Conservation (phyloP, 176 grass and related monocot genomes). For the Oryza glaberrima region DNA sequence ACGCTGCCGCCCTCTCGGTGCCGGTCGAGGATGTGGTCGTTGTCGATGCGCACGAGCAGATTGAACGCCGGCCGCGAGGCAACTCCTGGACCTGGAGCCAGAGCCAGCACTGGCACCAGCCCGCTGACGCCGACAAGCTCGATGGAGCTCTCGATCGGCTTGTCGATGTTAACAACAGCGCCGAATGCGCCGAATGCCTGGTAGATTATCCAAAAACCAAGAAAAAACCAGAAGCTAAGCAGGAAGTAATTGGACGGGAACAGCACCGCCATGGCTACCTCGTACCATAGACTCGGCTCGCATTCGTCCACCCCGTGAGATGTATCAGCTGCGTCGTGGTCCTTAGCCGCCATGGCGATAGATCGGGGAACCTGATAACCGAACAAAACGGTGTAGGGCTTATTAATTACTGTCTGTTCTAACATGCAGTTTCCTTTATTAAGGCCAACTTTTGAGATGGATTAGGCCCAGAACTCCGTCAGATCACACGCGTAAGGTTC, state of each 20-base stretch:
- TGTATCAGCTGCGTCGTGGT: neutral
- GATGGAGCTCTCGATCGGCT: constrained; percentile 24
- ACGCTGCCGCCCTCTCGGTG: constrained; percentile 11
- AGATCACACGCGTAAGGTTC: too few relatives aligned
- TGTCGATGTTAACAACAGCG: neutral
- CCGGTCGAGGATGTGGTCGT: constrained; percentile 5
- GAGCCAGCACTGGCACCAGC: neutral
- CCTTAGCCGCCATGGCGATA: neutral
- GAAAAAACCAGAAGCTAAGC: neutral
- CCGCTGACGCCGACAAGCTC: constrained; percentile 30
- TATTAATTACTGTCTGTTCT: too few relatives aligned
- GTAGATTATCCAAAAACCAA: neutral
- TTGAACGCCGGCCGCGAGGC: constrained; percentile 25
- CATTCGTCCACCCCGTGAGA: neutral
- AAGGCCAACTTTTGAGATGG: too few relatives aligned
- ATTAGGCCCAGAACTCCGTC: too few relatives aligned
- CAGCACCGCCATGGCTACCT: neutral
- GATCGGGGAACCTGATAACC: neutral
- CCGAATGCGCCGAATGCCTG: too few relatives aligned
- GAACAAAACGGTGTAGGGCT: too few relatives aligned
- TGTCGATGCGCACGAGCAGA: constrained; percentile 29
- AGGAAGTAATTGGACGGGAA: neutral
- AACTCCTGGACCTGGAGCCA: neutral
- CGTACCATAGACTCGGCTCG: neutral
- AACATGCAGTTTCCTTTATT: too few relatives aligned